Base-by-base conservation (phyloP, 257 asterid genomes). In the Capsicum chinense region DNA sequence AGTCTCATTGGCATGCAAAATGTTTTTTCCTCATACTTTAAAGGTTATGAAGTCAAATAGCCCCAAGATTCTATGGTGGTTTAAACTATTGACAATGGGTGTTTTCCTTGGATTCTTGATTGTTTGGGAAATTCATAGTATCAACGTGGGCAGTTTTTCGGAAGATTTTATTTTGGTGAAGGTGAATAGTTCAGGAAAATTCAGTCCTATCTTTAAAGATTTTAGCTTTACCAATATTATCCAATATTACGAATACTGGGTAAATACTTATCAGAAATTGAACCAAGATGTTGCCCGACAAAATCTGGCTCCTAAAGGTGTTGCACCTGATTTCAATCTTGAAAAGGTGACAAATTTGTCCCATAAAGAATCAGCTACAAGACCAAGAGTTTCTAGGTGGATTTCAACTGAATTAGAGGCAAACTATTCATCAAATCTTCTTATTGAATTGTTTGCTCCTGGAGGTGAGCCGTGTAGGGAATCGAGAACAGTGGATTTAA, bases 381-480 rank as follows among this genome's bases (percentile, higher is more conserved):
- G 39, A 26, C 0, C 54, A 52, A 66, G 84, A 82, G 44, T 82
- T 66, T 2, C 2, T 82, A 52, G 63, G 62, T 97, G 98, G 99
- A 87, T 97, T 89, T 89, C 92, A 4, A 83, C 90, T 21, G 94
- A 90, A 57, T 83, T 89, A 7, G 97, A 88, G 79, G 87, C 90
- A 7, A 92, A 95, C 58, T 97, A 90, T 84, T 90, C 99, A 16
- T 86, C 92, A n/a, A 88, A 85, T 19, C 89, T 93, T 73, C 86
- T 95, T 37, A 66, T 86, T 1, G 88, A 57, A 59, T 95, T 95
- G 98, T 83, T 93, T 71, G 87, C 90, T 44, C 95, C 95, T 4
- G 95, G 94, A 7, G 98, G 93, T 19, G 93, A 91, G 86, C 91
- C 90, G 17, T 93, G 98, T 60, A 91, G 78, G 60, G 95, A 90